Conservation (phyloP, 2,329 filamentous ascomycete genomes). For the Beauveria varroae region DNA sequence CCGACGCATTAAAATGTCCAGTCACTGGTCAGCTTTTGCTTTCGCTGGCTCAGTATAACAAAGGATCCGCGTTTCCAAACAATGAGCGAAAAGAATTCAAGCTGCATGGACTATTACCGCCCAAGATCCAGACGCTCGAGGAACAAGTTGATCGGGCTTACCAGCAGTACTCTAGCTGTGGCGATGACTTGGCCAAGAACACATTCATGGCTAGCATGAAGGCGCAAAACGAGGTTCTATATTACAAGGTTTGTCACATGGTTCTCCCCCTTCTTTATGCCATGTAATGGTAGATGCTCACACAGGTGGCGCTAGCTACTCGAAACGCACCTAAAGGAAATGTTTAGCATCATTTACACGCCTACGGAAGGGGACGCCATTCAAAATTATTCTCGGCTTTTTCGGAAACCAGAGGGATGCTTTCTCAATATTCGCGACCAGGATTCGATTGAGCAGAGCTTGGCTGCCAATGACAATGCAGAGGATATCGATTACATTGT, state of each 20-base stretch:
- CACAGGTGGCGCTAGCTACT: slow-evolving; percentile 45
- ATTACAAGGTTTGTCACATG: slow-evolving; percentile 42
- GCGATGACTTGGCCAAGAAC: slow-evolving; percentile 69
- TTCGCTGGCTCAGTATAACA: slow-evolving; percentile 50
- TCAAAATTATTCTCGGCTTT: slow-evolving; percentile 71
- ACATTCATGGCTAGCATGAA: slow-evolving; percentile 81
- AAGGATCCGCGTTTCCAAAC: slow-evolving; percentile 68
- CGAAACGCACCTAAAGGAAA: slow-evolving; percentile 71
- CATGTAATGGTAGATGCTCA: not conserved
- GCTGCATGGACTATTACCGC: slow-evolving; percentile 65
- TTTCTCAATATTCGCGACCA: slow-evolving; percentile 68
- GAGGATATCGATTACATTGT: slow-evolving; percentile 86
- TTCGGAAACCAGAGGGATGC: slow-evolving; percentile 71
- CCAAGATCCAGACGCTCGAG: slow-evolving; percentile 64
- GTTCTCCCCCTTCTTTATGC: too few species aligned
- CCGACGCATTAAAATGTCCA: not conserved
- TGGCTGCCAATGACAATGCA: slow-evolving; percentile 59
- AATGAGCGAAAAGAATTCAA: slow-evolving; percentile 64
- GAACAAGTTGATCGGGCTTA: slow-evolving; percentile 73
- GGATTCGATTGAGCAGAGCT: slow-evolving; percentile 56
- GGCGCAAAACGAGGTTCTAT: slow-evolving; percentile 78
- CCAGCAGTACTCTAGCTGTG: slow-evolving; percentile 61
- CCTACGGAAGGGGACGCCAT: slow-evolving; percentile 88
- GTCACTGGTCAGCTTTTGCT: not conserved
- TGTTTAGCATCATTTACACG: slow-evolving; percentile 88